Percentiles rank a stretch among this genome's conserved stretches.
phyloP scores from a whole-genome alignment of 2,329 filamentous ascomycete genomes.

The Colletotrichum echinochloae region DNA sequence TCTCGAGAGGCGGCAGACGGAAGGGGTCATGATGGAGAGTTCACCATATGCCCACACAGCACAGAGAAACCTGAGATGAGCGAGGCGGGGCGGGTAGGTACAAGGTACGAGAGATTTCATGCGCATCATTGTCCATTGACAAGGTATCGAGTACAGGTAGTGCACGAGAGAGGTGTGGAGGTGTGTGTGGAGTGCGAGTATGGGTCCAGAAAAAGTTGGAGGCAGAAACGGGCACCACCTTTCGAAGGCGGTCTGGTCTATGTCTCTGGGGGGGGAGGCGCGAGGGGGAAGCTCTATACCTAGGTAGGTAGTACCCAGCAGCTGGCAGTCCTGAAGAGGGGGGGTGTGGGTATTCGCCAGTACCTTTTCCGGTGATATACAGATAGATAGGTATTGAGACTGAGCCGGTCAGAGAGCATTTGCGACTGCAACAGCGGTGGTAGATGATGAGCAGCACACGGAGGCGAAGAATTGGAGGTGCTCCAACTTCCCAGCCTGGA shows the following conservation, averaged over 20 bases:
- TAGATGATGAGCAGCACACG: too few species aligned
- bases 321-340: not conserved
- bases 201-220: constrained; percentile 12
- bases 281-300: not conserved
- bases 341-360: not conserved
- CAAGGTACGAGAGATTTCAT: not conserved
- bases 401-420: too few species aligned
- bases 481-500: constrained; percentile 21
- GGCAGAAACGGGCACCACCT: constrained; percentile 33
- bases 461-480: constrained; percentile 1
- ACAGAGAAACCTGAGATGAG: constrained; percentile 7
- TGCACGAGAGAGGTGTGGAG: not conserved
- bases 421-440: too few species aligned
- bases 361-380: too few species aligned
- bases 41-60: constrained; percentile 17
- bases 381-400: too few species aligned
- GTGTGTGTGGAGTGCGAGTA: constrained; percentile 10
- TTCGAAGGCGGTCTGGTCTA: constrained; percentile 36
- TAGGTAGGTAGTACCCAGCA: not conserved
- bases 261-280: not conserved
- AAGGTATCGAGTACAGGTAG: constrained; percentile 18
- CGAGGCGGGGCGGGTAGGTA: constrained; percentile 15
- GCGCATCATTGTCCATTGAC: not conserved
- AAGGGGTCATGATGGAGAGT: constrained; percentile 29
- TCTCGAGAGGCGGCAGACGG: constrained; percentile 22